phyloP scores from a whole-genome alignment of 2,329 filamentous ascomycete genomes.

The Ceratocystis papillata region DNA sequence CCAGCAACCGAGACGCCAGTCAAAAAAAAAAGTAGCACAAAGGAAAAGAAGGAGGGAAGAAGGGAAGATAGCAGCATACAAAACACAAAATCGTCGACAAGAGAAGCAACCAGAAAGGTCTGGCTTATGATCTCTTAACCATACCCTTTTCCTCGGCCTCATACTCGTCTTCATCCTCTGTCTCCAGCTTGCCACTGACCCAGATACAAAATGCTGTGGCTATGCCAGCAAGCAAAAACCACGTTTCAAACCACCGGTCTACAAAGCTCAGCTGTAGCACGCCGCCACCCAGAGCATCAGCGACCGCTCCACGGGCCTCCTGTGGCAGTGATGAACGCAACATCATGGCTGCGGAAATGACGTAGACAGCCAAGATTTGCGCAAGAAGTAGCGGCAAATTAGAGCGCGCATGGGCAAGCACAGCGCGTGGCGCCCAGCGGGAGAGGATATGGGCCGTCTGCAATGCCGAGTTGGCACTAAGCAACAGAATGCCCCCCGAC shows the following conservation, averaged over 20 bases:
- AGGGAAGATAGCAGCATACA: not conserved
- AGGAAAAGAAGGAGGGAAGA: constrained; percentile 17
- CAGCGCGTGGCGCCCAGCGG: constrained; percentile 58
- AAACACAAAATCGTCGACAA: not conserved
- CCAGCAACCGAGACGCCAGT: constrained; percentile 10
- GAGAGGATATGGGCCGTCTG: constrained; percentile 76
- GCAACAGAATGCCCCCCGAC: constrained; percentile 69
- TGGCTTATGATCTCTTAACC: constrained; percentile 50
- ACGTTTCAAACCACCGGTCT: constrained; percentile 75
- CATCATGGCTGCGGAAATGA: constrained; percentile 68
- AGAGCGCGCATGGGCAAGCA: constrained; percentile 64
- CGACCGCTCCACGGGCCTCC: constrained; percentile 66
- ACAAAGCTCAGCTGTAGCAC: constrained; percentile 51
- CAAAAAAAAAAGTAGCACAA: constrained; percentile 10
- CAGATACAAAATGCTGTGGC: constrained; percentile 62
- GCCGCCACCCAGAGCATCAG: constrained; percentile 60
- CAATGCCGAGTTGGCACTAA: constrained; percentile 70
- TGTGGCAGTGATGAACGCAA: constrained; percentile 53
- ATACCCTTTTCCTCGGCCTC: constrained; percentile 59
- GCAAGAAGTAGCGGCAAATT: constrained; percentile 68
- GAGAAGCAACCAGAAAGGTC: constrained; percentile 24
- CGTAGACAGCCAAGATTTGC: constrained; percentile 74
- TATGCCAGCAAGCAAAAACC: constrained; percentile 62
- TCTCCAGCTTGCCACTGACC: constrained; percentile 39
- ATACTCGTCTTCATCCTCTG: constrained; percentile 51